Evolutionary conservation across 495 filamentous ascomycete genomes (phyloP).

Genomic region (Neurospora tetraspora): DNA sequence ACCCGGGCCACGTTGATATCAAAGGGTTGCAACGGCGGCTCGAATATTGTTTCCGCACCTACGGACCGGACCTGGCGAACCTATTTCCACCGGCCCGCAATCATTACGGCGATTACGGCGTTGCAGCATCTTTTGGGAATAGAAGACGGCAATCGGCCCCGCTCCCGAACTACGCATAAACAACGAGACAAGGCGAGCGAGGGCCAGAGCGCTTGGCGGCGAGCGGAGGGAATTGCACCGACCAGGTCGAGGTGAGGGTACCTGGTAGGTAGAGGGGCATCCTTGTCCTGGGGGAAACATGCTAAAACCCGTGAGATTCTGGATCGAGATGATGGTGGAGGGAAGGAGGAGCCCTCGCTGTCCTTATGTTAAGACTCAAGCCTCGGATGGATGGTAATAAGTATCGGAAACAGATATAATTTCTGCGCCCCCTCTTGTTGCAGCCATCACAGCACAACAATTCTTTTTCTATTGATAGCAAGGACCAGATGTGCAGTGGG

Average conservation of each 20-base stretch:
- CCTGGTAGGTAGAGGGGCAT: background rate
- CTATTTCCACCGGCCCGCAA: background rate
- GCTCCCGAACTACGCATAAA: background rate
- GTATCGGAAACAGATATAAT: background rate
- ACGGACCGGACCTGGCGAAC: background rate
- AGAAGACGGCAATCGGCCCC: background rate
- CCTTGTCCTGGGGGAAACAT: background rate
- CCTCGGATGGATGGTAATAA: background rate
- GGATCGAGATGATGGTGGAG: background rate
- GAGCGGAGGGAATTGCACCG: background rate
- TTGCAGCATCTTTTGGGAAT: background rate
- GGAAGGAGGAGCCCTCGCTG: background rate
- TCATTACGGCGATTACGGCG: background rate
- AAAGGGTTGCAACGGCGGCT: background rate
- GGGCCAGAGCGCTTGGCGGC: background rate
- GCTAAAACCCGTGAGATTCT: background rate
- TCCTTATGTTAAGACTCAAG: background rate
- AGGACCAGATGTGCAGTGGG: background rate
- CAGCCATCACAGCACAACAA: background rate
- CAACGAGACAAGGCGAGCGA: background rate
- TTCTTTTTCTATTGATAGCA: background rate
- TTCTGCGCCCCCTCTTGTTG: background rate
- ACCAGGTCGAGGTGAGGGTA: background rate
- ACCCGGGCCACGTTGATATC: background rate
- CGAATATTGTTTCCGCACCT: background rate